A percentile compares a stretch with the other conserved stretches of the same genome.
Conservation (phyloP, 805 yeast genomes). For the Barnettozyma wickerhamii region DNA sequence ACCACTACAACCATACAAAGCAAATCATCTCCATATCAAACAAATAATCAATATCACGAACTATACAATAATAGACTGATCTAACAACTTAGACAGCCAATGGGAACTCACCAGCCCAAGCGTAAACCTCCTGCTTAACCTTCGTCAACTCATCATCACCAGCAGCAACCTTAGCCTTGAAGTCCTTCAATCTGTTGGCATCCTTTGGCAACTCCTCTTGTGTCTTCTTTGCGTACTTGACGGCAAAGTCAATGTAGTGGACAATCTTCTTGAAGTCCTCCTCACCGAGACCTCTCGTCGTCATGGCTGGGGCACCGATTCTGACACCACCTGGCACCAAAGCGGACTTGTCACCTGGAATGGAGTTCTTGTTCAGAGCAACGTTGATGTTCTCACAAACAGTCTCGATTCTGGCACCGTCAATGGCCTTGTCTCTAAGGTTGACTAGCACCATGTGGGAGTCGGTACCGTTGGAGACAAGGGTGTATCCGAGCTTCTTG, state of each 20-base stretch:
- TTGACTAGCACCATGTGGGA: slow-evolving; percentile 87
- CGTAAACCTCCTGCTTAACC: slow-evolving; percentile 72
- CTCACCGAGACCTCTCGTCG: slow-evolving; percentile 85
- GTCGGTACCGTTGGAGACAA: slow-evolving; percentile 93
- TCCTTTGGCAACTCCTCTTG: slow-evolving; percentile 83
- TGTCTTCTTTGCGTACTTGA: slow-evolving; percentile 47
- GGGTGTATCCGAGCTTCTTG: slow-evolving; percentile 55
- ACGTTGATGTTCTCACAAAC: slow-evolving; percentile 86
- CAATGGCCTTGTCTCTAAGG: slow-evolving; percentile 69
- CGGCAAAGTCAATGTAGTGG: slow-evolving; percentile 74
- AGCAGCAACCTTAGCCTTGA: slow-evolving; percentile 74
- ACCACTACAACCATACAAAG: slow-evolving; percentile 21
- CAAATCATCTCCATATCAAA: not conserved
- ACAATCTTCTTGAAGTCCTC: slow-evolving; percentile 80
- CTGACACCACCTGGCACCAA: slow-evolving; percentile 94
- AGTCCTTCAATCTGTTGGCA: slow-evolving; percentile 94
- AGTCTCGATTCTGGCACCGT: slow-evolving; percentile 94
- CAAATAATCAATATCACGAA: not conserved
- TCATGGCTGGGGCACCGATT: slow-evolving; percentile 98
- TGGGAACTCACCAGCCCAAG: slow-evolving; percentile 91
- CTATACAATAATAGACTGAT: not conserved
- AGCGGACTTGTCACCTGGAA: slow-evolving; percentile 96
- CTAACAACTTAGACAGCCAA: slow-evolving; percentile 41
- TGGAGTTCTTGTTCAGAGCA: slow-evolving; percentile 94
- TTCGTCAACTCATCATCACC: slow-evolving; percentile 65